These are phyloP conservation scores for Trypanosoma rangeli DNA, from an alignment of 208 protist species.

Conservation along the genomic window DNA sequence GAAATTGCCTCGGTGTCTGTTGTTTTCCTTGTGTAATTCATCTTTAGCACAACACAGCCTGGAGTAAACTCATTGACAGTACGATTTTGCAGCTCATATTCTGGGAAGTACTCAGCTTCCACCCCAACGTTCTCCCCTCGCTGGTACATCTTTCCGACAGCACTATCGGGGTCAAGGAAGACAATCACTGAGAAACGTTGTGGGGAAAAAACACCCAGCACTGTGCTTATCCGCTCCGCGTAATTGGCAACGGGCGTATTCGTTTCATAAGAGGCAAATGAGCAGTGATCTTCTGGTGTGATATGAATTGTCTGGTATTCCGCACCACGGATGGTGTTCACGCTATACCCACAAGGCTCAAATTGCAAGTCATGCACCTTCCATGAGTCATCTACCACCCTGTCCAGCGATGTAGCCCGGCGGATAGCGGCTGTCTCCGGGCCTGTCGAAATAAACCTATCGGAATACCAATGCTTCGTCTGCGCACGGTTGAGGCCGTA, in stretches of 20 bases:
- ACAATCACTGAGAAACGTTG: conserved; percentile 88
- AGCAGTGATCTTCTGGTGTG: conserved; percentile 93
- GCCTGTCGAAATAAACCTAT: conserved; percentile 63
- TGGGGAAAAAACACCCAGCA: conserved; percentile 74
- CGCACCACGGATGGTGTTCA: conserved; percentile 87
- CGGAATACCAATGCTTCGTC: conserved; percentile 84
- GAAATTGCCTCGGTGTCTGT: conserved; percentile 27
- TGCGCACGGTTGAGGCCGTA: conserved; percentile 83
- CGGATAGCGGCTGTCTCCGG: conserved; percentile 73
- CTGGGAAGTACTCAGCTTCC: conserved; percentile 71
- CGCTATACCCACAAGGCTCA: conserved; percentile 94
- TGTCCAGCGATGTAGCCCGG: conserved; percentile 56
- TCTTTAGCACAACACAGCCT: conserved; percentile 81
- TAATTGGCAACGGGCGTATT: conserved; percentile 78
- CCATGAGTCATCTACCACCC: conserved; percentile 77
- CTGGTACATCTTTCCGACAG: conserved; percentile 69
- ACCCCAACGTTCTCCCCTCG: conserved; percentile 59
- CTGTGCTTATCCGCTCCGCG: conserved; percentile 52
- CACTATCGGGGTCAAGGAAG: conserved; percentile 79
- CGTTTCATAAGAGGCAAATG: conserved; percentile 94
- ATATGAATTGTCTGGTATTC: conserved; percentile 96
- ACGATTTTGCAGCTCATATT: conserved; percentile 69
- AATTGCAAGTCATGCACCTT: conserved; percentile 90
- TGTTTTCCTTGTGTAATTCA: conserved; percentile 68
- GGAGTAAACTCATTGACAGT: conserved; percentile 83